A percentile compares a stretch with the other conserved stretches of the same genome.
Evolutionary conservation across 1,284 basidiomycete species (phyloP).

Genomic region (Pseudozyma hubeiensis): DNA sequence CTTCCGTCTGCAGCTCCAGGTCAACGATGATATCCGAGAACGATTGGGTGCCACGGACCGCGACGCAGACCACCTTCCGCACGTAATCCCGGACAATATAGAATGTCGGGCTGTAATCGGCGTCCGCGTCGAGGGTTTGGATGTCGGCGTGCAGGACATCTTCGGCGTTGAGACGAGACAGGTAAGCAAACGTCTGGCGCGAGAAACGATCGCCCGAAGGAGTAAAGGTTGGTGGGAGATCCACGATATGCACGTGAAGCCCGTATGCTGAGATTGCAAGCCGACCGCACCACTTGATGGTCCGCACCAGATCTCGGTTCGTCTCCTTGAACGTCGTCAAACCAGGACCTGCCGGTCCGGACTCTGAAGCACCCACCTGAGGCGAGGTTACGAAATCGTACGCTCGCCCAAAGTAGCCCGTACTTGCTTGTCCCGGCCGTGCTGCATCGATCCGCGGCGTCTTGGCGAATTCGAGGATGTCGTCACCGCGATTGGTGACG

Average conservation of each 20-base stretch:
- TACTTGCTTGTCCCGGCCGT: constrained; percentile 32
- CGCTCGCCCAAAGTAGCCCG: constrained; percentile 49
- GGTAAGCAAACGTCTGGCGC: constrained; percentile 65
- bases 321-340: constrained; percentile 33
- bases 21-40: constrained; percentile 68
- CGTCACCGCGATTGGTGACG: constrained; percentile 60
- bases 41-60: constrained; percentile 65
- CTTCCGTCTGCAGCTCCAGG: constrained; percentile 62
- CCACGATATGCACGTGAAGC: constrained; percentile 55
- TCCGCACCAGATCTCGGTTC: constrained; percentile 52
- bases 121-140: constrained; percentile 62
- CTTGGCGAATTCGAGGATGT: constrained; percentile 65
- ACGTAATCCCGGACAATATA: constrained; percentile 64
- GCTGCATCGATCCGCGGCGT: constrained; percentile 47
- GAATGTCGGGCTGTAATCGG: constrained; percentile 65
- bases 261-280: constrained; percentile 64
- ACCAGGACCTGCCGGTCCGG: constrained; percentile 10
- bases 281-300: constrained; percentile 67
- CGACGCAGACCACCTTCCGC: constrained; percentile 64
- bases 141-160: constrained; percentile 68
- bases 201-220: constrained; percentile 65
- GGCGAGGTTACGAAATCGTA: constrained; percentile 52
- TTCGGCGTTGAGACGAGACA: constrained; percentile 62
- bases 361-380: constrained; percentile 27
- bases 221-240: constrained; percentile 65